Percentiles rank a stretch among this genome's conserved stretches.
These are phyloP conservation scores for Macrolepiota dolichaula DNA, from an alignment of 768 basidiomycete species.

Conservation along the genomic window DNA sequence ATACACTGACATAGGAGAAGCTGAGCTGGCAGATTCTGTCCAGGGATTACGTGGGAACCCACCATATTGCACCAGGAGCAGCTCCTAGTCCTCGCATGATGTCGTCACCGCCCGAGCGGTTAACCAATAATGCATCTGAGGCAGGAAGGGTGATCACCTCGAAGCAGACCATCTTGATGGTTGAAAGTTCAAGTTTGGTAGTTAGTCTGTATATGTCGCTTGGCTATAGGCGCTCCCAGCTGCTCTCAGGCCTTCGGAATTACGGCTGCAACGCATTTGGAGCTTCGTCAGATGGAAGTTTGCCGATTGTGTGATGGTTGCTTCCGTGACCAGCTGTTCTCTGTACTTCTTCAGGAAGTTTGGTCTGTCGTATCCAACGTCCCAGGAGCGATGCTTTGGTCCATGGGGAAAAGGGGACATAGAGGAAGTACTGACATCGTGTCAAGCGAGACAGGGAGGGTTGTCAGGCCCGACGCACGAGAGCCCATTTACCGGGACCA, in stretches of 20 bases:
- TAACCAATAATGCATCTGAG: not conserved
- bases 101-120: not conserved
- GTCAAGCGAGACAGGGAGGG: no score
- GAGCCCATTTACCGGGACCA: no score
- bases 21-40: not conserved
- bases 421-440: no score
- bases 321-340: no score
- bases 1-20: not conserved
- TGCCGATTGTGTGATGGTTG: no score
- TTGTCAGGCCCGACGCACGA: no score
- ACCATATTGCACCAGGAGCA: not conserved
- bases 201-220: not conserved
- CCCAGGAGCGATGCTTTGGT: no score
- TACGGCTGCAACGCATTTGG: no score
- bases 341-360: no score
- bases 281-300: no score
- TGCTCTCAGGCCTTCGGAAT: not conserved
- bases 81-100: not conserved
- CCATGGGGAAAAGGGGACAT: no score
- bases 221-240: not conserved
- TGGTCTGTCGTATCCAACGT: no score
- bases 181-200: not conserved
- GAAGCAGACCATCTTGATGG: not conserved
- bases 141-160: not conserved
- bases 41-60: not conserved